Conservation (phyloP, 2,329 filamentous ascomycete species). For the Akanthomyces muscarius region DNA sequence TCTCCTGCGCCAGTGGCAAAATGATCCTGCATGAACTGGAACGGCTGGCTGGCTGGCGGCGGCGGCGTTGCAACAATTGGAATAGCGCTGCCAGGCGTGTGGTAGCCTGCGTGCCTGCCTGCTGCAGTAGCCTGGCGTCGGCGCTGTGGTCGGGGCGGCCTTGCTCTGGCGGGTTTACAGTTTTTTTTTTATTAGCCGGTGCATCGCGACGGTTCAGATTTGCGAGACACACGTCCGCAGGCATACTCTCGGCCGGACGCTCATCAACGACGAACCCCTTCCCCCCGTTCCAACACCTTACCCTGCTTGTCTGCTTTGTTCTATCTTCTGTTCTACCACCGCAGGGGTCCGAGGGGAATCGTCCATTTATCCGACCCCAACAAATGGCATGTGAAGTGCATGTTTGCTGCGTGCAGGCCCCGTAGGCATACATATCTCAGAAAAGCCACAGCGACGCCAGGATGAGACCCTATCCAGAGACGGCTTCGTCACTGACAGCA, state of each 20-base stretch:
- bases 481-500: neutral
- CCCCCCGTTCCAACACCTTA: neutral
- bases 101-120: neutral
- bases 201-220: neutral
- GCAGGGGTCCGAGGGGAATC: neutral
- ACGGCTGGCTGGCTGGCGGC: neutral
- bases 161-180: neutral
- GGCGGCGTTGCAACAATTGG: neutral
- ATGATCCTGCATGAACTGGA: constrained; percentile 14
- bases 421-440: neutral
- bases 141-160: neutral
- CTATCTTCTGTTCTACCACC: neutral
- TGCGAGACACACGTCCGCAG: neutral
- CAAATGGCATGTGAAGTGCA: neutral
- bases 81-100: neutral
- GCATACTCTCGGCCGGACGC: neutral
- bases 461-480: constrained; percentile 2
- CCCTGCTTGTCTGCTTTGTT: neutral
- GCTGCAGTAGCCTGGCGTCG: neutral
- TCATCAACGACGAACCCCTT: no score
- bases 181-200: neutral
- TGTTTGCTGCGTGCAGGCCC: constrained; percentile 11
- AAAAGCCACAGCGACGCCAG: constrained; percentile 12
- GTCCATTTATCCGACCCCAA: neutral
- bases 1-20: constrained; percentile 14